phyloP scores from a whole-genome alignment of 768 basidiomycete genomes.

The Exidia glandulosa region DNA sequence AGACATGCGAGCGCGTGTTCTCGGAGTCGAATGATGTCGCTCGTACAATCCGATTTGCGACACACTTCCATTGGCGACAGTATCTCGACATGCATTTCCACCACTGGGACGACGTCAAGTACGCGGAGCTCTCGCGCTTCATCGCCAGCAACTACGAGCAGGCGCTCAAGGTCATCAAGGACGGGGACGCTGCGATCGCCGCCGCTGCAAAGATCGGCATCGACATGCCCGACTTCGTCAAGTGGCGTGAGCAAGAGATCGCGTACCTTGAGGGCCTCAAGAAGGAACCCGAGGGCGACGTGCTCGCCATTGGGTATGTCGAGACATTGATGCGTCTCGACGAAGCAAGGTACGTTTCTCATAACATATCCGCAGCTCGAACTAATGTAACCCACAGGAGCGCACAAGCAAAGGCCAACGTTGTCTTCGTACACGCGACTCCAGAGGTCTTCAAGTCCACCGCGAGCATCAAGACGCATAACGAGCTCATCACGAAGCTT shows the following conservation, averaged over 20 bases:
- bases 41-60: constrained; percentile 6
- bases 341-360: background rate
- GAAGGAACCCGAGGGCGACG: constrained; percentile 10
- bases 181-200: background rate
- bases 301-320: background rate
- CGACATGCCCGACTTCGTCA: constrained; percentile 1
- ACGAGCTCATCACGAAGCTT: no score
- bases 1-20: constrained; percentile 13
- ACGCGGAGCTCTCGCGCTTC: background rate
- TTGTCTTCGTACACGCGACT: no score
- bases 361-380: background rate
- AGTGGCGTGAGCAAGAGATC: constrained; percentile 10
- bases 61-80: constrained; percentile 11
- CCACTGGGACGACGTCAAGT: constrained; percentile 15
- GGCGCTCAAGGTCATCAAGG: constrained; percentile 7
- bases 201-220: constrained; percentile 6
- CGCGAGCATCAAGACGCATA: no score
- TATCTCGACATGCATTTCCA: constrained; percentile 9
- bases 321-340: background rate
- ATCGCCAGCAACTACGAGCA: constrained; percentile 11
- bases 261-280: constrained; percentile 9
- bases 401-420: no score
- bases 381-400: background rate
- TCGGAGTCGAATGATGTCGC: constrained; percentile 11
- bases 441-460: no score